These are phyloP conservation scores for Suillus alpinus DNA, from an alignment of 768 basidiomycete genomes.

Conservation along the genomic window DNA sequence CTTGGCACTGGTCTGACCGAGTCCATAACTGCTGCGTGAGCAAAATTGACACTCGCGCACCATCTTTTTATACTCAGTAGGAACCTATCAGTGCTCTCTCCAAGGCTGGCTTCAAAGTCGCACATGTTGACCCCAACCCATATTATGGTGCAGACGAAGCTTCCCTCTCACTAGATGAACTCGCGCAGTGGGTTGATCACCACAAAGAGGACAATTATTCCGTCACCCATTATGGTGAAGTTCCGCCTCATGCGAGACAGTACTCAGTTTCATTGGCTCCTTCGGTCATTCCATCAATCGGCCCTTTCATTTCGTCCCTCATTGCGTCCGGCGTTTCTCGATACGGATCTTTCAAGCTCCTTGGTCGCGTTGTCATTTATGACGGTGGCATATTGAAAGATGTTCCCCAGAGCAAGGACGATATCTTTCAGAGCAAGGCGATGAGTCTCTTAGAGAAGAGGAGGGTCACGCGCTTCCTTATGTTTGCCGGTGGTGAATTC, in stretches of 20 bases:
- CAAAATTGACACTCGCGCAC: constrained; percentile 12
- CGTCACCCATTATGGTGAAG: constrained; percentile 40
- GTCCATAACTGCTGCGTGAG: constrained; percentile 89
- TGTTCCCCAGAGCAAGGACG: constrained; percentile 90
- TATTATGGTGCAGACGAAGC: constrained; percentile 89
- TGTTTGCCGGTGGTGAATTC: constrained; percentile 76
- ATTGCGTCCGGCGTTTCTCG: constrained; percentile 81
- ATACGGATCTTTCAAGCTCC: constrained; percentile 87
- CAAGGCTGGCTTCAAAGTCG: constrained; percentile 83
- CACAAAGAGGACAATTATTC: constrained; percentile 18
- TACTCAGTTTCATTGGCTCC: constrained; percentile 89
- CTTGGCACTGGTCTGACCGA: constrained; percentile 81
- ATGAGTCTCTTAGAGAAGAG: constrained; percentile 83
- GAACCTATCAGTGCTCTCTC: constrained; percentile 67
- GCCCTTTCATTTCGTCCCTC: constrained; percentile 75
- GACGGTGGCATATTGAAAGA: constrained; percentile 45
- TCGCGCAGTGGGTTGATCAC: constrained; percentile 63
- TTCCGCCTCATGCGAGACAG: constrained; percentile 60
- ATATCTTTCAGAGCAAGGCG: constrained; percentile 82
- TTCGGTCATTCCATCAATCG: constrained; percentile 73
- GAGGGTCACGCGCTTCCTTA: constrained; percentile 87
- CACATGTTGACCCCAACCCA: constrained; percentile 79
- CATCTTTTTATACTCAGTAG: background rate
- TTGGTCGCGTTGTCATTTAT: constrained; percentile 69
- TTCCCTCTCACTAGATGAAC: constrained; percentile 77